Conservation (phyloP, 2,329 filamentous ascomycete genomes). For the Aspergillus persii region DNA sequence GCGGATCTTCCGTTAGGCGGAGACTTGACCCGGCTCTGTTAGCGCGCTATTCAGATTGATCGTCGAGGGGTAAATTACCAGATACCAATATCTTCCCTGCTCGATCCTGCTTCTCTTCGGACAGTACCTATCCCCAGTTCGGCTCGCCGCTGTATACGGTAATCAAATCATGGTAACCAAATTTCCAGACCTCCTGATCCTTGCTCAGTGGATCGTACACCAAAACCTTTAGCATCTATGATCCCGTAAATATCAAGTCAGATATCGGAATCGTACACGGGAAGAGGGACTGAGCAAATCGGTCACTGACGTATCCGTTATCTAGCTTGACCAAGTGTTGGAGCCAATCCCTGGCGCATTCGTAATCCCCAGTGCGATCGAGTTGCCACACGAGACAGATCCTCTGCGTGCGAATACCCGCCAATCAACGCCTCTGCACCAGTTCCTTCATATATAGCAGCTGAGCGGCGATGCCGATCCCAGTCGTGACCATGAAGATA, state of each 20-base stretch:
- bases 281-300: not conserved
- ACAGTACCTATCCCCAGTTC: conserved; percentile 13
- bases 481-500: conserved; percentile 35
- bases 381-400: conserved; percentile 33
- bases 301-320: conserved; percentile 17
- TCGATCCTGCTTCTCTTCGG: not conserved
- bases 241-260: not conserved
- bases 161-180: conserved; percentile 21
- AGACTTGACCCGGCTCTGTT: conserved; percentile 14
- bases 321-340: conserved; percentile 20
- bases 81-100: conserved; percentile 14
- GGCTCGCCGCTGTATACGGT: conserved; percentile 12
- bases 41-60: not conserved
- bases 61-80: not conserved
- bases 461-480: conserved; percentile 35
- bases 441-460: conserved; percentile 37
- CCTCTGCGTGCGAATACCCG: conserved; percentile 18
- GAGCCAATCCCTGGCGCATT: conserved; percentile 20
- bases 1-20: conserved; percentile 9
- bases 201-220: conserved; percentile 6
- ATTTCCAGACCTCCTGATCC: not conserved
- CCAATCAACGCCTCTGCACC: conserved; percentile 26
- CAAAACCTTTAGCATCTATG: conserved; percentile 5
- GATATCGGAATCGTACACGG: not conserved
- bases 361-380: conserved; percentile 17